A percentile compares a stretch with the other conserved stretches of the same genome.
Conservation (phyloP, 2,329 filamentous ascomycete species). For the Scortechinia acanthostroma region DNA sequence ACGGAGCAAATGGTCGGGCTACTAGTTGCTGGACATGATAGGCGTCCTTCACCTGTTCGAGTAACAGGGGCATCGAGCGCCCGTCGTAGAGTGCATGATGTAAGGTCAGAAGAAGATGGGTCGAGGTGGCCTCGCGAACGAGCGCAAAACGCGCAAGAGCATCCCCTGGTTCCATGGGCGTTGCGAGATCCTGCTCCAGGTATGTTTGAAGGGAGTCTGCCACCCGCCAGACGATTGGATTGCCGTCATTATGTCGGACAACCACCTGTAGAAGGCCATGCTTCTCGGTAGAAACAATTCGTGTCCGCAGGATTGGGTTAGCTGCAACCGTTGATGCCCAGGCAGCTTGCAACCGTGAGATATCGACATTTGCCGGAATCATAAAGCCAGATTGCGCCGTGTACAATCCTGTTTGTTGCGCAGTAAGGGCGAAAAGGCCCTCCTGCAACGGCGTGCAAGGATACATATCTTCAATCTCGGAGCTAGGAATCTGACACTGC, state of each 20-base stretch:
- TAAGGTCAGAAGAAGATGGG: conserved; percentile 41
- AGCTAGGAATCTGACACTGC: conserved; percentile 12
- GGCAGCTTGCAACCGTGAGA: background rate
- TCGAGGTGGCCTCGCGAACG: conserved; percentile 12
- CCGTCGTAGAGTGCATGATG: conserved; percentile 51
- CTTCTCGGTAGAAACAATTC: conserved; percentile 35
- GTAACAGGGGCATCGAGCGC: conserved; percentile 41
- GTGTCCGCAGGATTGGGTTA: conserved; percentile 33
- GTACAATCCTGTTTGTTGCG: too few relatives aligned
- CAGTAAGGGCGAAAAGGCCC: conserved; percentile 42
- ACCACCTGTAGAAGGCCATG: conserved; percentile 38
- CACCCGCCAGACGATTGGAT: background rate
- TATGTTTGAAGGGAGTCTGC: background rate
- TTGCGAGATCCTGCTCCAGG: background rate
- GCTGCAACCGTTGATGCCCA: background rate
- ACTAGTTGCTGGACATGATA: conserved; percentile 21
- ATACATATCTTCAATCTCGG: conserved; percentile 38
- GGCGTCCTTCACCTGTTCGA: conserved; percentile 36
- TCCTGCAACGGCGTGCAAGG: conserved; percentile 46
- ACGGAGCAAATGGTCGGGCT: background rate
- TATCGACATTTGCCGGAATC: background rate
- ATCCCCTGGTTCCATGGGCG: background rate
- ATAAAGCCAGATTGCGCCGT: too few relatives aligned
- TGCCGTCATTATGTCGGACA: conserved; percentile 19
- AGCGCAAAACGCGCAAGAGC: background rate